Conservation (phyloP, 306 rosid species). For the Delonix regia region DNA sequence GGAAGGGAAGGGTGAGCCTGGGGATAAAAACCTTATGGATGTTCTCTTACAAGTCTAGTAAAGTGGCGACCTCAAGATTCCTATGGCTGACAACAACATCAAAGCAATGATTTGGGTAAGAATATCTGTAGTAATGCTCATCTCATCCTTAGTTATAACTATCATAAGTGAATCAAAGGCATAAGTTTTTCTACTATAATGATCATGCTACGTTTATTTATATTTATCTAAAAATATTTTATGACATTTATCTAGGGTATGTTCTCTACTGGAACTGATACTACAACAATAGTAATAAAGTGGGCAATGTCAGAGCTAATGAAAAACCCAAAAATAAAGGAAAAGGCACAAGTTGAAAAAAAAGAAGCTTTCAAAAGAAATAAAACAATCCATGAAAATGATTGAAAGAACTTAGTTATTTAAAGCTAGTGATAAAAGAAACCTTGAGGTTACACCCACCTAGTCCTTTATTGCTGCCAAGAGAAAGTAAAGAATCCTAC, state of each 20-base stretch:
- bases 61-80: constrained; percentile 32
- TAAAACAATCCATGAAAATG: constrained; percentile 11
- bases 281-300: constrained; percentile 32
- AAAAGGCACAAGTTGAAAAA: constrained; percentile 38
- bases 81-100: constrained; percentile 37
- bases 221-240: too few relatives aligned
- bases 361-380: constrained; percentile 29
- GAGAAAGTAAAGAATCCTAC: constrained; percentile 41
- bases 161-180: too few relatives aligned
- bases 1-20: neutral
- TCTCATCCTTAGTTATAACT: too few relatives aligned
- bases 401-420: constrained; percentile 21
- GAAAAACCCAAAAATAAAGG: constrained; percentile 32
- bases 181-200: neutral
- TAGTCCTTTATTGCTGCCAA: constrained; percentile 36
- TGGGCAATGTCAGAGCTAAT: constrained; percentile 47
- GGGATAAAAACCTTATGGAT: constrained; percentile 32
- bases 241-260: constrained; percentile 24
- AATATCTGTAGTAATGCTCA: neutral
- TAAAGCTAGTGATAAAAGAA: constrained; percentile 41
- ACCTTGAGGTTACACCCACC: constrained; percentile 49
- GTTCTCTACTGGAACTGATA: constrained; percentile 40
- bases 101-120: constrained; percentile 49
- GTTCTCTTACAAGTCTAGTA: constrained; percentile 35
- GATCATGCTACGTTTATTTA: too few relatives aligned